Conservation (phyloP, 2,329 filamentous ascomycete genomes). For the Xylariaceae sp. region DNA sequence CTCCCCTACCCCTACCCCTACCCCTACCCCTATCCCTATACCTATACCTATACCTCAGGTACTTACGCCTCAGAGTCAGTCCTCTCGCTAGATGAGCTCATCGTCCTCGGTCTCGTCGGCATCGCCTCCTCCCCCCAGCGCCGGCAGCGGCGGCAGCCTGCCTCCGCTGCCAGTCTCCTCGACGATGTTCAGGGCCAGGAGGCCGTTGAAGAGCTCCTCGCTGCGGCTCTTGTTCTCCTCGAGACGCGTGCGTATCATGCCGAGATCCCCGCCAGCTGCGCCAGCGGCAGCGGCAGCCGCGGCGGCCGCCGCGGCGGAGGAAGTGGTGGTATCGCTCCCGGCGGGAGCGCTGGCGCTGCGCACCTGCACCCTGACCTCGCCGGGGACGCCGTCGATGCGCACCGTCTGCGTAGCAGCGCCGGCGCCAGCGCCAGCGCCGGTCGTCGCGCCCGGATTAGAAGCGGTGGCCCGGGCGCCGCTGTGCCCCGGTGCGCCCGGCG, state of each 20-base stretch:
- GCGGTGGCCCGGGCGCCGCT: slow-evolving; percentile 29
- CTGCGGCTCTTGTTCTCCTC: slow-evolving; percentile 22
- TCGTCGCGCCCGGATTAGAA: slow-evolving; percentile 4
- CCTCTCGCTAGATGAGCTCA: slow-evolving; percentile 18
- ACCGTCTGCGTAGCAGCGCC: slow-evolving; percentile 33
- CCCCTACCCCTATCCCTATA: no score
- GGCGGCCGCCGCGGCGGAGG: not conserved
- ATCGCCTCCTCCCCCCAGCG: slow-evolving; percentile 10
- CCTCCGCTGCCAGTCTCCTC: slow-evolving; percentile 17
- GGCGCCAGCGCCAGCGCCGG: slow-evolving; percentile 25
- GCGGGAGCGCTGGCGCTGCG: slow-evolving; percentile 27
- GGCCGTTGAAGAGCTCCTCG: slow-evolving; percentile 26
- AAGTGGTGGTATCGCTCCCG: slow-evolving; percentile 5
- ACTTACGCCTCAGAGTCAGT: not conserved
- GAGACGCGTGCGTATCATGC: slow-evolving; percentile 10
- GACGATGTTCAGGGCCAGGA: slow-evolving; percentile 20
- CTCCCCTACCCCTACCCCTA: no score
- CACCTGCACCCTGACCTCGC: slow-evolving; percentile 49
- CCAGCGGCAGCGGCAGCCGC: not conserved
- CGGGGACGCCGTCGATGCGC: slow-evolving; percentile 47
- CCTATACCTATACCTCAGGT: no score
- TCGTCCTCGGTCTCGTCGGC: slow-evolving; percentile 25
- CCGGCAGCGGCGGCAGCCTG: slow-evolving; percentile 8
- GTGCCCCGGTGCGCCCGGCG: slow-evolving; percentile 1
- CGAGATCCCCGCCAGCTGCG: slow-evolving; percentile 4